These are phyloP conservation scores for Alternaria atra DNA, from an alignment of 2,329 filamentous ascomycete genomes.

Conservation along the genomic window DNA sequence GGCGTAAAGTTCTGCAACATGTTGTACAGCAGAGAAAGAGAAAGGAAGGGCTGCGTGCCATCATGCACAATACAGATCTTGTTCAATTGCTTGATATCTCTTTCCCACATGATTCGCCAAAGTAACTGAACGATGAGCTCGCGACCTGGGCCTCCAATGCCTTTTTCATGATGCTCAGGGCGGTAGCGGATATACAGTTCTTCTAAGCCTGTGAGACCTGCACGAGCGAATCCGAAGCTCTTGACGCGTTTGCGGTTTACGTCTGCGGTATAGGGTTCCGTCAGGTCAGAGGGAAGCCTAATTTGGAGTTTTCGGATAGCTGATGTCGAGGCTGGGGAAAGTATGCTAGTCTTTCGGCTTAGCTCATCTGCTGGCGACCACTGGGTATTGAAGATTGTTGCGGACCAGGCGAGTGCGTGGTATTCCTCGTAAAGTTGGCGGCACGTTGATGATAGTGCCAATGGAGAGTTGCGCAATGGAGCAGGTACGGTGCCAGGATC, in stretches of 20 bases:
- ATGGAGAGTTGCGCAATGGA: constrained; percentile 17
- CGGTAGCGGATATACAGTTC: constrained; percentile 26
- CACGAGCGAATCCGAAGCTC: constrained; percentile 17
- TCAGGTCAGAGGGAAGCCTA: neutral
- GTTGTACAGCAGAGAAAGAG: constrained; percentile 1
- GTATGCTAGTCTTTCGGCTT: neutral
- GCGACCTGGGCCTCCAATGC: constrained; percentile 1
- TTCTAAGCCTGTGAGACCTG: constrained; percentile 22
- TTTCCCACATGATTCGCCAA: constrained; percentile 24
- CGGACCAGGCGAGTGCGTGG: constrained; percentile 16
- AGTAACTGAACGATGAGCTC: constrained; percentile 19
- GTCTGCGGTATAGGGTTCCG: constrained; percentile 7
- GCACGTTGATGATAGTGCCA: constrained; percentile 28
- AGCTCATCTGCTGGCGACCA: constrained; percentile 14
- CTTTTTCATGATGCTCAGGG: neutral
- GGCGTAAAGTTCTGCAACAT: constrained; percentile 13
- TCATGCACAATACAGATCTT: constrained; percentile 30
- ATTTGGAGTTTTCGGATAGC: constrained; percentile 25
- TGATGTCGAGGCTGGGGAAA: neutral
- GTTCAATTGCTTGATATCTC: constrained; percentile 13
- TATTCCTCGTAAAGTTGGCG: constrained; percentile 29
- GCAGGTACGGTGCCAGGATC: constrained; percentile 15
- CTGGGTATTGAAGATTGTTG: constrained; percentile 18
- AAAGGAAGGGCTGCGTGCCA: constrained; percentile 11
- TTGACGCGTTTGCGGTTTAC: constrained; percentile 9